Evolutionary conservation across 2,329 filamentous ascomycete genomes (phyloP), one percentile per base, ranked within the genome.

Genomic region (Calonectria hawksworthii): DNA sequence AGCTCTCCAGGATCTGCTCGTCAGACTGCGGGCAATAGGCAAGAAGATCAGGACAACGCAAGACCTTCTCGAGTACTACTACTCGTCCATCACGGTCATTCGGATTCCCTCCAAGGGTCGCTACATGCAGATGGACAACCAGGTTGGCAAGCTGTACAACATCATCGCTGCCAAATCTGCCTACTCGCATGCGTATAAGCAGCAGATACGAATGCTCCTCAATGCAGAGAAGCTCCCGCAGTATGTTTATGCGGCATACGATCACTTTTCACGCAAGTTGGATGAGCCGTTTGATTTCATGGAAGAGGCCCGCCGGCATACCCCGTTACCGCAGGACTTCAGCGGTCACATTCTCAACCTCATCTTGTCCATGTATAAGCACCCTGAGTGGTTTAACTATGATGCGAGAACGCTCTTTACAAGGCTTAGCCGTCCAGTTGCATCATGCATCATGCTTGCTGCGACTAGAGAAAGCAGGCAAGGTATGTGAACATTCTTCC

Each of bases 121-220:
- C 2, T 72, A 72, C 18, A 72, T 72, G 70, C 36, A 63, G 34
- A 72, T 72, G 34, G 70, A 72, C 21, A 47, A 68, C 8, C 70
- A 72, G 13, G 51, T 72, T 2, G 51, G 54, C 26, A 68, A 59
- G 41, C 26, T 72, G 52, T 63, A 68, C 30, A 30, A 72, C 2
- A 18, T 68, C 16, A 72, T 72, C 21, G 16, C 26, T 7, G 32
- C 30, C 11, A 68, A 44, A 10, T 72, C 38, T 7, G 70, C 50
- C 9, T 32, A 56, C 5, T 72, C 70, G 0, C 63, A 68, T 18
- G 63, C 64, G 6, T 36, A 50, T 30, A 72, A 72, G 32, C 54
- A 67, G 54, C 66, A 41, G 10, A 67, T 61, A 28, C 52, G 70
- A 52, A 67, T 72, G 70, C 30, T 63, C 7, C 63, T 67, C 30